Base-by-base conservation (phyloP, 139 green algal genomes). In the Chlorella sp. region DNA sequence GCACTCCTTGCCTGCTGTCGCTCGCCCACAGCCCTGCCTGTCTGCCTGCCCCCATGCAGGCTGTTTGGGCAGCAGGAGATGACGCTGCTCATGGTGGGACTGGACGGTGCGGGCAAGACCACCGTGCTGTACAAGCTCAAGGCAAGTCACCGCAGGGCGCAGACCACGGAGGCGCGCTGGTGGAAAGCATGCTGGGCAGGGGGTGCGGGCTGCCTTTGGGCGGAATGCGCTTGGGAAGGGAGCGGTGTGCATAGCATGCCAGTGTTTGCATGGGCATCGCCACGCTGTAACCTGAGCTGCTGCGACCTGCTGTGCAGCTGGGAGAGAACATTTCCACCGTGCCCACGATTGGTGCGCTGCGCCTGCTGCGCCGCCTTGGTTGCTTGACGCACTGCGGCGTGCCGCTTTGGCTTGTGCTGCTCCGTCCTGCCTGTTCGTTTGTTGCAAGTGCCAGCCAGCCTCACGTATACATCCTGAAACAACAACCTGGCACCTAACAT, bases 61-160 rank as follows among this genome's bases (percentile, higher is more conserved):
- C 51, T 60, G 51, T 60, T 60, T 60, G 51, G 51, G 51, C 51
- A 60, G 51, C 51, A 60, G 51, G 51, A 60, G 51, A 60, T 60
- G 51, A 60, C 32, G 34, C 62, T 24, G 14, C 19, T 89, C 73
- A 89, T 97, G 95, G 94, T 99, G 36, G 97, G 97, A 48, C 92
- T 99, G 28, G 97, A 99, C 85, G 95, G 95, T 64, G 97, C 97
- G 54, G 97, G 97, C 90, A 99, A 99, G 91, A 99, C 97, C 48
- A 99, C 97, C 70, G 99, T 99, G 76, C 92, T 99, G 51, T 99
- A 99, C 92, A 99, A 99, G 93, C 92, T 99, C 69, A 98, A 60
- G 51, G 51, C 14, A 24, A 54, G 11, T n/a, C n/a, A n/a, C 46
- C 11, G 7, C 11, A 54, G 46, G 46, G 46, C n/a, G n/a, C n/a